phyloP scores from a whole-genome alignment of 78 protist species.

The Parvularia atlantis region DNA sequence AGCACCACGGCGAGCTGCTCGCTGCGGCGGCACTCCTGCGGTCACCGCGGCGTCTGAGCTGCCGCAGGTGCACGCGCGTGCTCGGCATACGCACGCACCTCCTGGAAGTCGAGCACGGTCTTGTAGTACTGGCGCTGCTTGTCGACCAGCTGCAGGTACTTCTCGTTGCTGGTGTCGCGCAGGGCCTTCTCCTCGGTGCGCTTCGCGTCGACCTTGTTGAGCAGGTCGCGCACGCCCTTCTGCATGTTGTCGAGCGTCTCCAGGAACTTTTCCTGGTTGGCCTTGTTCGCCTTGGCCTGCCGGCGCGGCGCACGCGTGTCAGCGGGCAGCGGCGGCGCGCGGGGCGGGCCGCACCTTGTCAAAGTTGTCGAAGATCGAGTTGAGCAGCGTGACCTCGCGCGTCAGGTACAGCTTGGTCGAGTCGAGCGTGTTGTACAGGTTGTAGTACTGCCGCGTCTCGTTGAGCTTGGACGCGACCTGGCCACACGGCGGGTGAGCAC shows the following conservation, averaged over 20 bases:
- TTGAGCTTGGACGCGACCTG: constrained; percentile 44
- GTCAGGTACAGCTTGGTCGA: constrained; percentile 28
- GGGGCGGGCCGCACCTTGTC: too few relatives aligned
- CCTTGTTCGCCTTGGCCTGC: too few relatives aligned
- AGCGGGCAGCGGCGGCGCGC: too few relatives aligned
- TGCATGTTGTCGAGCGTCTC: not conserved
- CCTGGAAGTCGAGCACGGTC: constrained; percentile 53
- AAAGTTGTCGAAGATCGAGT: not conserved
- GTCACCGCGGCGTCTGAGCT: too few relatives aligned
- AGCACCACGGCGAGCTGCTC: too few relatives aligned
- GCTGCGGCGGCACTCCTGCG: too few relatives aligned
- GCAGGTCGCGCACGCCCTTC: not conserved
- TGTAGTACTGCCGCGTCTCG: constrained; percentile 73
- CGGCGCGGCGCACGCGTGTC: too few relatives aligned
- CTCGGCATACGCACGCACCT: too few relatives aligned
- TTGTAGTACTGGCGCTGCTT: constrained; percentile 60
- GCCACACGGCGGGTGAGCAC: not conserved
- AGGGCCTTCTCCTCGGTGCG: constrained; percentile 20
- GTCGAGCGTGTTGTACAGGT: constrained; percentile 57
- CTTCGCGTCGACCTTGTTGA: constrained; percentile 5
- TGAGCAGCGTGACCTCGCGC: constrained; percentile 55
- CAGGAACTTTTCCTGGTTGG: not conserved
- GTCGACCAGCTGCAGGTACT: constrained; percentile 41
- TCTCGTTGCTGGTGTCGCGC: constrained; percentile 13
- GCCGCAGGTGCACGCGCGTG: too few relatives aligned